Base-by-base conservation (phyloP, 2,329 filamentous ascomycete species). In the Lomentospora prolificans region DNA sequence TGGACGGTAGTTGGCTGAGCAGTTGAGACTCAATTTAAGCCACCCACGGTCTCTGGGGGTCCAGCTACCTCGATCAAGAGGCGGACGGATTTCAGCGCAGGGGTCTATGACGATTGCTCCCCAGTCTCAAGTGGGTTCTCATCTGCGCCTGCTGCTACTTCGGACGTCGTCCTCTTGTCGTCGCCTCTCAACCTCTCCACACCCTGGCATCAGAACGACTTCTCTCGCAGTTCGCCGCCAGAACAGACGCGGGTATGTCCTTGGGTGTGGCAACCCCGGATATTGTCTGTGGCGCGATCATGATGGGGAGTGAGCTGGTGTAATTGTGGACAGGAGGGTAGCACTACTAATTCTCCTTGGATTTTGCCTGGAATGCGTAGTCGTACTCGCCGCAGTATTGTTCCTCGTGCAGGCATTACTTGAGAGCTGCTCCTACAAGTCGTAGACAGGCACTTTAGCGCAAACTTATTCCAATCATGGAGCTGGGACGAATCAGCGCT, bases 11-110 rank as follows among this genome's bases (percentile, higher is more conserved):
- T 48, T 48, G 44, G 44, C 44, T 48, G 44, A 48, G 14, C 44
- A 7, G 44, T 22, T 48, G 44, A 48, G 44, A 10, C 44, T 48
- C 44, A 48, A 48, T 48, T 48, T 48, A 48, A 48, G 44, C 44
- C 44, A 48, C 44, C 44, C 44, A 48, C 44, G 44, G 12, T 48
- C 44, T 8, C 17, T 22, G 44, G 22, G 44, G 44, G 22, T 48
- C 17, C 22, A 22, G 12, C 12, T 48, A 10, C 44, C 44, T 27
- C 12, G 44, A 48, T 48, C 22, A 19, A 48, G n/a, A 8, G 22
- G 24, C 12, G n/a, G 44, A 7, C 19, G 41, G 44, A 22, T 22
- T 48, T 48, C 44, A 22, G 17, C 10, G n/a, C 44, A 48, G 44
- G 44, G 44, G 44, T 48, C 22, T 22, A 14, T 10, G 44, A 22